Evolutionary conservation across 371 early-diverging fungal genomes (phyloP).

Genomic region (Basidiobolus heterosporus): DNA sequence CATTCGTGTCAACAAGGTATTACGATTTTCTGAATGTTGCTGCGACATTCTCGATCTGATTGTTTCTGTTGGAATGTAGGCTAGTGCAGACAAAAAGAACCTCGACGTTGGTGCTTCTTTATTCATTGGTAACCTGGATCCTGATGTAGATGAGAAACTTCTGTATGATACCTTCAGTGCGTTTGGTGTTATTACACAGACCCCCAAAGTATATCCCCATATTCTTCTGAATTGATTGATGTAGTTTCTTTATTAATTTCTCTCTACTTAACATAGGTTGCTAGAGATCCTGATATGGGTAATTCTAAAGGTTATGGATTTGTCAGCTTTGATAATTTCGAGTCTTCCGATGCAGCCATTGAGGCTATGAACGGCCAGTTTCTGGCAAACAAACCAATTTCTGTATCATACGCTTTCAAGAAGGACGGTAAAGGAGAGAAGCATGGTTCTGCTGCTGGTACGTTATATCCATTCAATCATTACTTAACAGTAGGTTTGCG

Average conservation of each 20-base stretch:
- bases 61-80: conserved; percentile 18
- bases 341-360: conserved; percentile 88
- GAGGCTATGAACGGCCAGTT: conserved; percentile 95
- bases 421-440: conserved; percentile 96
- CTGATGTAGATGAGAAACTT: conserved; percentile 83
- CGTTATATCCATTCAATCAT: no score
- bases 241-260: background rate
- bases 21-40: background rate
- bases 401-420: conserved; percentile 87
- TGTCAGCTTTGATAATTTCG: conserved; percentile 83
- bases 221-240: background rate
- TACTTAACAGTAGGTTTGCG: background rate
- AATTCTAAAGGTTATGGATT: conserved; percentile 88
- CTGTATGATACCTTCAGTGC: conserved; percentile 91
- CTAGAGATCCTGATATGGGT: conserved; percentile 78
- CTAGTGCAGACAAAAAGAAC: conserved; percentile 74
- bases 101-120: conserved; percentile 91
- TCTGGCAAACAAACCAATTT: conserved; percentile 79
- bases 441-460: conserved; percentile 89
- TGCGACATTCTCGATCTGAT: background rate
- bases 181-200: conserved; percentile 78
- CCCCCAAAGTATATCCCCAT: conserved; percentile 41
- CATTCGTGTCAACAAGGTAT: conserved; percentile 84
- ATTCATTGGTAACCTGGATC: conserved; percentile 91
- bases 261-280: conserved; percentile 31